phyloP scores from a whole-genome alignment of 495 filamentous ascomycete species.

The Viridothelium virens region DNA sequence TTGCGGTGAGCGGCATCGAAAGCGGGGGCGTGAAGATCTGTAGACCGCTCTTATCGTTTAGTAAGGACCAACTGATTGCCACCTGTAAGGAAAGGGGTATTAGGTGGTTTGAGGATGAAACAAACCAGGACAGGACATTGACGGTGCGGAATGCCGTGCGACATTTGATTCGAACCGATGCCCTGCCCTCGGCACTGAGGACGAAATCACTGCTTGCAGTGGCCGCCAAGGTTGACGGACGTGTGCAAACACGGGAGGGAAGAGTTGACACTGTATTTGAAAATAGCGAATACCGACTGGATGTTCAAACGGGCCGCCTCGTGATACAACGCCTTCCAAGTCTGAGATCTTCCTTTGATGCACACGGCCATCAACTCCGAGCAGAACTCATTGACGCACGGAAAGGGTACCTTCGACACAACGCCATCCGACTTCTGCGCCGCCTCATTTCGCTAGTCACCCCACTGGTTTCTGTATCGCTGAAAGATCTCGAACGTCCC shows the following conservation, averaged over 20 bases:
- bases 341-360: not conserved
- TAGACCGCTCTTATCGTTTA: conserved; percentile 66
- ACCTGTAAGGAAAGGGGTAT: conserved; percentile 61
- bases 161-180: conserved; percentile 48
- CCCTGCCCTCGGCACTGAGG: conserved; percentile 62
- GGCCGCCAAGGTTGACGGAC: conserved; percentile 39
- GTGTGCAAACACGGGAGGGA: conserved; percentile 28
- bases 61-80: conserved; percentile 60
- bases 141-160: conserved; percentile 78
- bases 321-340: conserved; percentile 9
- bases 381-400: conserved; percentile 10
- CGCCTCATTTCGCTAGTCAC: conserved; percentile 4
- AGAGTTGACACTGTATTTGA: conserved; percentile 21
- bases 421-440: not conserved
- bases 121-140: conserved; percentile 71
- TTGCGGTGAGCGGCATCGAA: conserved; percentile 42
- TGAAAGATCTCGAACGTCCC: not conserved
- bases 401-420: not conserved
- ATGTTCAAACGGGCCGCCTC: conserved; percentile 13
- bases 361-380: conserved; percentile 11
- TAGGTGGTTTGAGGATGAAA: conserved; percentile 73
- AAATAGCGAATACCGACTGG: conserved; percentile 14
- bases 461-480: not conserved
- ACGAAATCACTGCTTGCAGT: conserved; percentile 52
- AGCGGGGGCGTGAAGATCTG: conserved; percentile 62